Evolutionary conservation across 768 basidiomycete species (phyloP), one percentile per base, ranked within the genome.

Genomic region (Hygrophoropsis aurantiaca): DNA sequence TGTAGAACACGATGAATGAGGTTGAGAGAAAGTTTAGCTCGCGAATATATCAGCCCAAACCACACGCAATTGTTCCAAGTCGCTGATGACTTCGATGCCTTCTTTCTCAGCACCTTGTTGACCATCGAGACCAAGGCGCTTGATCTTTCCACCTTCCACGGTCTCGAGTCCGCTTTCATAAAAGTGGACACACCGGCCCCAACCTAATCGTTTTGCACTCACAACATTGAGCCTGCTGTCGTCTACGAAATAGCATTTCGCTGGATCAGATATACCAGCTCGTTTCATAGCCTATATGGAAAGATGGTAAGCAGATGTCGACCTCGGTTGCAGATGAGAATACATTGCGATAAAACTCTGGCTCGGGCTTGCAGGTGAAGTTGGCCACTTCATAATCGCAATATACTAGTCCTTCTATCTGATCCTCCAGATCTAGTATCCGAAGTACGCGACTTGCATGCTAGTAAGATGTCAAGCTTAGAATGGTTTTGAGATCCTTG

Each of bases 301-400:
- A 47, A 42, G 13, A 24, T 2, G 49, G 30, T 40, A 45, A 35
- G 42, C 27, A 15, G 16, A 30, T 34, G 27, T 19, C 25, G 11
- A 15, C 8, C 34, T 30, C 40, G 0, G 2, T n/a, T 7, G 4
- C 19, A 19, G 7, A 11, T 33, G 39, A 57, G 36, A 43, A 42
- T 52, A 87, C 90, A 65, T 80, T 69, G 35, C 69, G 60, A 58
- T 87, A 94, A 60, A 73, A 94, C 44, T 80, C 77, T 1, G 79
- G 66, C 54, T 93, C 88, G 4, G 91, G 91, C 58, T 94, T 94
- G 71, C 90, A 91, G 4, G 74, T 72, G 61, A 94, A 89, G 51
- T 85, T 60, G 15, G 78, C 71, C 32, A 78, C 55, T 19, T 71
- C 63, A 55, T 93, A 94, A 64, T 94, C 83, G 57, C 91, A 94